Evolutionary conservation across 2,329 filamentous ascomycete species (phyloP), one percentile per base, ranked within the genome.

Genomic region (Sclerotiophoma versabilis): DNA sequence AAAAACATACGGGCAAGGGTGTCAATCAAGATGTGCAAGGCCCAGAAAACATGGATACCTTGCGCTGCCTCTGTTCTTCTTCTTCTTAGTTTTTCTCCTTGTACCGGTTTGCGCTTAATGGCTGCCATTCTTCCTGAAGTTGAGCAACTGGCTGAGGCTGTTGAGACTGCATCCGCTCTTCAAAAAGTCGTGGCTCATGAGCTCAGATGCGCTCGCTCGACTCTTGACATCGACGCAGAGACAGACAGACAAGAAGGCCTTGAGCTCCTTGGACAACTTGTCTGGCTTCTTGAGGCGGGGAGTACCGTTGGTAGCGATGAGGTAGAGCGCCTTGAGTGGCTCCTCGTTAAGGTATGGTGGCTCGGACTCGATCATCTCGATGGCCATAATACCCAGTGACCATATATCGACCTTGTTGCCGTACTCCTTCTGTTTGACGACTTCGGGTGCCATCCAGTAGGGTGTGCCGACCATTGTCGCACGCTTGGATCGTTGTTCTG

Each of bases 361-460:
- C 76, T 99, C 95, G 15, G 92, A 96, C 75, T 99, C 95, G 71
- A 98, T 98, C 95, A 99, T 97, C 78, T 99, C 95, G 70, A 99
- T 98, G 20, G 95, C 93, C 95, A 98, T 99, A 79, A 99, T 99
- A 71, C 95, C 95, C 58, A 99, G 81, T 25, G 93, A 97, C 95
- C 95, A 99, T 72, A 98, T 96, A 73, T 99, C 95, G 59, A 98
- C 95, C 82, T 98, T 98, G 72, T 91, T 90, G 32, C 93, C 95
- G 71, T 99, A 99, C 77, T 97, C 93, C 81, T 98, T 98, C 76
- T 98, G 95, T 81, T 98, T 98, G 74, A 99, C 95, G 37, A 99
- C 95, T 77, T 99, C 95, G 30, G 95, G 95, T 8, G 95, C 95
- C 95, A 99, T 99, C 95, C 95, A 99, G 83, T 98, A 99, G 14